These are phyloP conservation scores for Tulasnella sp. DNA, from an alignment of 768 basidiomycete species.

Conservation along the genomic window DNA sequence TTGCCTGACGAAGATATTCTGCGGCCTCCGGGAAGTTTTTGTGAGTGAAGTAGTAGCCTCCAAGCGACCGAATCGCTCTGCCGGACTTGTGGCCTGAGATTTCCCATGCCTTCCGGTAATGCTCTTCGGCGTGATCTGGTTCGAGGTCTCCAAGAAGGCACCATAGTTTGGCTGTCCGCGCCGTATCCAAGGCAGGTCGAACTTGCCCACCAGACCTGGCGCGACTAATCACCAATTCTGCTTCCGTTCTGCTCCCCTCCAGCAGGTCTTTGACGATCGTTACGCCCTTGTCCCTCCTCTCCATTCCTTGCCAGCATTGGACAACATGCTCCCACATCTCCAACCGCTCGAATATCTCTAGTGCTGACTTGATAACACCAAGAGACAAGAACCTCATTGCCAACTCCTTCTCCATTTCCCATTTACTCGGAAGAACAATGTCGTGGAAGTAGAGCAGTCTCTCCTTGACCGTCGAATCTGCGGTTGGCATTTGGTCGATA, in stretches of 20 bases:
- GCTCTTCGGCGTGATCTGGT: conserved; percentile 49
- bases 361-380: conserved; percentile 79
- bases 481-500: conserved; percentile 91
- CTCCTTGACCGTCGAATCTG: conserved; percentile 62
- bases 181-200: conserved; percentile 41
- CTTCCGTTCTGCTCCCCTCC: conserved; percentile 73
- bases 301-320: conserved; percentile 72
- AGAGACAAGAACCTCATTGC: conserved; percentile 71
- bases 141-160: conserved; percentile 92
- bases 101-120: conserved; percentile 79
- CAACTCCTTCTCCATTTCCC: conserved; percentile 90
- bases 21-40: conserved; percentile 54
- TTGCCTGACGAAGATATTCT: conserved; percentile 55
- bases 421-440: conserved; percentile 74
- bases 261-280: conserved; percentile 75
- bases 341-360: conserved; percentile 86
- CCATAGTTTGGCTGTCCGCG: conserved; percentile 84
- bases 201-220: conserved; percentile 38
- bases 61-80: conserved; percentile 84
- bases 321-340: conserved; percentile 99
- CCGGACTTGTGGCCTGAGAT: conserved; percentile 72
- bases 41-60: conserved; percentile 65
- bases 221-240: conserved; percentile 50
- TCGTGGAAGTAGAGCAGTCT: conserved; percentile 71
- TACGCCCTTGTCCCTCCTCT: conserved; percentile 66